phyloP scores from a whole-genome alignment of 305 asterid genomes.

The Caryopteris hybrid region DNA sequence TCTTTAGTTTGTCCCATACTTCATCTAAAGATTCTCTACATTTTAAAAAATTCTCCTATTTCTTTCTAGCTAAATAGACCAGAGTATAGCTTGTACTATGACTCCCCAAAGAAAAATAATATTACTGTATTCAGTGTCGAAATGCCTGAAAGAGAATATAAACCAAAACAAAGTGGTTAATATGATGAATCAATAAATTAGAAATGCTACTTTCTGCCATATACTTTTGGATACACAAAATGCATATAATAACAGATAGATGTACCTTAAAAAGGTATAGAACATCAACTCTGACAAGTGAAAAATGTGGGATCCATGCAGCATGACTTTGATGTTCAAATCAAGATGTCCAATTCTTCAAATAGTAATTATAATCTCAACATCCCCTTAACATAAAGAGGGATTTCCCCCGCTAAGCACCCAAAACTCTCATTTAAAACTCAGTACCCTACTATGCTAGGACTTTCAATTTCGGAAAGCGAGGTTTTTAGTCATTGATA shows the following conservation, averaged over 20 bases:
- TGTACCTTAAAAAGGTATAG: not conserved
- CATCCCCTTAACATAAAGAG: not conserved
- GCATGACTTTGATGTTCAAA: not conserved
- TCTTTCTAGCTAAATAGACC: too few relatives aligned
- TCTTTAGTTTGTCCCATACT: too few relatives aligned
- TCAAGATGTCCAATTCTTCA: not conserved
- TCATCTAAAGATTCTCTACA: too few relatives aligned
- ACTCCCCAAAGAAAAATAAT: too few relatives aligned
- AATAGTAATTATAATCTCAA: not conserved
- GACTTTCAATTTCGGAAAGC: not conserved
- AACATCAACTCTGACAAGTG: constrained; percentile 9
- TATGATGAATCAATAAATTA: too few relatives aligned
- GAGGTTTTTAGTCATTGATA: not conserved
- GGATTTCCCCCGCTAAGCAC: not conserved
- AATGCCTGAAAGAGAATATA: not conserved
- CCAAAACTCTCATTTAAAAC: not conserved
- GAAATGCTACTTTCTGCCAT: too few relatives aligned
- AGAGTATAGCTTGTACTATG: too few relatives aligned
- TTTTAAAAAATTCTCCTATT: too few relatives aligned
- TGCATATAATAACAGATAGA: not conserved
- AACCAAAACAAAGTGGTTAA: not conserved
- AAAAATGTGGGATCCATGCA: not conserved
- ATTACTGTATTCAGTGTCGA: not conserved
- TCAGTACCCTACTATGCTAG: not conserved
- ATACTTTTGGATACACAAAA: not conserved